phyloP scores from a whole-genome alignment of 192 early-diverging fungal species.

The Backusella sp. region DNA sequence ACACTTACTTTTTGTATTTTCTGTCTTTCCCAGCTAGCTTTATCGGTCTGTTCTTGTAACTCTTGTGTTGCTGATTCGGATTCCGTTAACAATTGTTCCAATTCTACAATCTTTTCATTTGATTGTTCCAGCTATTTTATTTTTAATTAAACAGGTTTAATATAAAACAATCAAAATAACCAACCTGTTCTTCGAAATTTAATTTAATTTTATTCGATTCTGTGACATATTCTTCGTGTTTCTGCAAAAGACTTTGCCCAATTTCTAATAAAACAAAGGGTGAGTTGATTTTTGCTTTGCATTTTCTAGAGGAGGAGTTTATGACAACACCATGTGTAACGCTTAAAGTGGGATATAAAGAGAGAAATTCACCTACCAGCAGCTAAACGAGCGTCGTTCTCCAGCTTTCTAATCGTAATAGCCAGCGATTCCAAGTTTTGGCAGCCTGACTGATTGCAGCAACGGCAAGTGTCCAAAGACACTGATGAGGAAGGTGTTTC shows the following conservation, averaged over 20 bases:
- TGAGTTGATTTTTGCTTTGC: neutral
- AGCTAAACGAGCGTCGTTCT: slow-evolving; percentile 24
- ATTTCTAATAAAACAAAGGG: neutral
- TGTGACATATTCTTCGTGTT: neutral
- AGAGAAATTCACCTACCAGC: slow-evolving; percentile 14
- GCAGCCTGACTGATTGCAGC: slow-evolving; percentile 21
- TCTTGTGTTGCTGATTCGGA: slow-evolving; percentile 7
- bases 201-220: slow-evolving; percentile 9
- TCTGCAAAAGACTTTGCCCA: neutral
- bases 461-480: slow-evolving; percentile 18
- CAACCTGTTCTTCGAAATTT: slow-evolving; percentile 22
- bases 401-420: slow-evolving; percentile 18
- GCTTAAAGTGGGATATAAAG: neutral
- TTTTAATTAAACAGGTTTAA: neutral
- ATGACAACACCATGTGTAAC: neutral
- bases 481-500: slow-evolving; percentile 16
- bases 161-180: neutral
- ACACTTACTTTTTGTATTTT: slow-evolving; percentile 27
- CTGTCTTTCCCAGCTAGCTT: slow-evolving; percentile 15
- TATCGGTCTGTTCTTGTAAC: slow-evolving; percentile 12
- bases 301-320: neutral
- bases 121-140: slow-evolving; percentile 7
- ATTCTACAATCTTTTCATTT: slow-evolving; percentile 9
- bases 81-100: slow-evolving; percentile 8
- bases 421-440: slow-evolving; percentile 9